Base-by-base conservation (phyloP, 345 rosid genomes). In the Citrus trifoliata region DNA sequence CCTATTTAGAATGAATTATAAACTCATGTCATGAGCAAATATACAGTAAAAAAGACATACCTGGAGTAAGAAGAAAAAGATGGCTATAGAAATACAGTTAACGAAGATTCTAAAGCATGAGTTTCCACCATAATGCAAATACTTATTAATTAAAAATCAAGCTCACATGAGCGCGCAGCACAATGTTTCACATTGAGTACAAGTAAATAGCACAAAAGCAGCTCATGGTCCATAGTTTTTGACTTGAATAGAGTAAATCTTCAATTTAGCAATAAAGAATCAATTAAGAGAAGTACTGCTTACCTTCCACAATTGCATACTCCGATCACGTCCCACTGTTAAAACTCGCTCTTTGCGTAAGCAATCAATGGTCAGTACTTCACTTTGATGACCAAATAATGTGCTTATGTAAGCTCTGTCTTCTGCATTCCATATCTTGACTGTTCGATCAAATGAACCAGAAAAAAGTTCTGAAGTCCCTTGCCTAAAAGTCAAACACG, bases 371-470 rank as follows among this genome's bases (percentile, higher is more conserved):
- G 89, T 80, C 80, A 94, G 78, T 38, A 97, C 73, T 82, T 97
- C 98, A 88, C 88, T 91, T 77, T 92, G 95, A 81, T 92, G 97
- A 73, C 99, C 99, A 85, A 88, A 92, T 79, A 84, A 79, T 42
- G 97, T 93, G 58, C 51, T 85, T 73, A 97, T 82, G 76, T 92
- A 95, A 63, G 98, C 87, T 85, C 93, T 93, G 75, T 97, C 99
- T 76, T 93, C 98, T 12, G 72, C 90, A 80, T 95, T 97, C 98
- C 98, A 97, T 78, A 89, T 87, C 87, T 95, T 95, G 76, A 91
- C 81, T n/a, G 92, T 92, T 83, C 98, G 85, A 86, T 95, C 99
- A 86, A 86, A 97, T 67, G 99, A 97, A 87, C 98, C 99, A 88
- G 98, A 97, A 84, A 92, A 95, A 83, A 97, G 90, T 74, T 97